Conservation (phyloP, 495 filamentous ascomycete species). For the Xylaria acuta region DNA sequence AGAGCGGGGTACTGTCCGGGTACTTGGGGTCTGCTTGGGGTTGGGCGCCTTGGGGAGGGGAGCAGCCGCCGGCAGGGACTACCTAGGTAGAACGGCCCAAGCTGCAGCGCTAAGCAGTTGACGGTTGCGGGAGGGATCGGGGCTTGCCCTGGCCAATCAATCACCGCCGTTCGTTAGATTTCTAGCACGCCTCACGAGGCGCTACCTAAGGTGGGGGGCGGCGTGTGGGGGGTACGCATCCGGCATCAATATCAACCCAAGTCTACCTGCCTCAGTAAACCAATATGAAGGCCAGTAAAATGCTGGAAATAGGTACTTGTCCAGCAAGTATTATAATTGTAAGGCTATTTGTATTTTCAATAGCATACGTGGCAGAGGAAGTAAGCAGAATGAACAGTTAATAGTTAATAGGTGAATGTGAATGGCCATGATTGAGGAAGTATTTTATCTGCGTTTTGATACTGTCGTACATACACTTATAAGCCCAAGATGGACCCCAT, state of each 20-base stretch:
- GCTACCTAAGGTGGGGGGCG: neutral
- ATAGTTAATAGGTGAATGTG: neutral
- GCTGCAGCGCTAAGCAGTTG: neutral
- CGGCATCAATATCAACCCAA: neutral
- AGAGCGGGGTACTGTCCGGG: neutral
- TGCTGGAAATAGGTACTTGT: neutral
- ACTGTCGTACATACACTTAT: neutral
- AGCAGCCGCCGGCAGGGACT: constrained; percentile 13
- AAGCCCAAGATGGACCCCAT: neutral
- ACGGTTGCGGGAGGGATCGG: constrained; percentile 21
- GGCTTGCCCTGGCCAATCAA: constrained; percentile 15
- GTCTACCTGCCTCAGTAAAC: neutral
- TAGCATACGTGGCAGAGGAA: neutral
- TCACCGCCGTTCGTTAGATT: neutral
- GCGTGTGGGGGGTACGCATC: constrained; percentile 3
- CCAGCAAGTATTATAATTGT: neutral
- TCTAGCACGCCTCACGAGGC: neutral
- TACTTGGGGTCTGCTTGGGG: neutral
- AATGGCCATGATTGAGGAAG: neutral
- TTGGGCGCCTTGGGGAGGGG: neutral
- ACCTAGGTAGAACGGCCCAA: neutral
- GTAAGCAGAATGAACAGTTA: neutral
- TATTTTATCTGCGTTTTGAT: neutral
- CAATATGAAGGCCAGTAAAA: neutral
- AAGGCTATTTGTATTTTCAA: neutral